phyloP scores from a whole-genome alignment of 2,329 filamentous ascomycete genomes.

The Clarireedia homoeocarpa region DNA sequence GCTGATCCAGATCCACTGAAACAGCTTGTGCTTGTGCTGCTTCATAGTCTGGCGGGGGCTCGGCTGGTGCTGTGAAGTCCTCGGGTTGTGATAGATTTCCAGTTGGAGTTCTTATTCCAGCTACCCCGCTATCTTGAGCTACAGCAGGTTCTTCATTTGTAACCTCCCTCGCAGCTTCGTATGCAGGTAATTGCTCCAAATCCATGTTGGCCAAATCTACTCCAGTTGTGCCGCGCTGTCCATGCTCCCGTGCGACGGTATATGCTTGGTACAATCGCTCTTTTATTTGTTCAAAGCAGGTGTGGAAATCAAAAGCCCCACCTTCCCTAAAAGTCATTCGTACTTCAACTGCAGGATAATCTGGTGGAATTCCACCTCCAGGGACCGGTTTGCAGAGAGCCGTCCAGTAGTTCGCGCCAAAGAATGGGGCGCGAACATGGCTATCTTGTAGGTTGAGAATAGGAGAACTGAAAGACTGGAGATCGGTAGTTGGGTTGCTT shows the following conservation, averaged over 20 bases:
- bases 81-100: conserved; percentile 10
- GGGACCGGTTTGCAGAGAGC: conserved; percentile 72
- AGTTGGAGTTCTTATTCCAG: conserved; percentile 11
- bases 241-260: conserved; percentile 63
- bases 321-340: conserved; percentile 90
- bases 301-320: conserved; percentile 87
- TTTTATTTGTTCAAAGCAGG: conserved; percentile 73
- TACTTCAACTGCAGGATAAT: conserved; percentile 66
- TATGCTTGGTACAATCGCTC: conserved; percentile 76
- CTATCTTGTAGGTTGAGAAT: conserved; percentile 83
- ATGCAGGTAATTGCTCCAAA: conserved; percentile 81
- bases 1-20: conserved; percentile 53
- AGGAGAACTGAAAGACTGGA: conserved; percentile 84
- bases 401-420: conserved; percentile 87
- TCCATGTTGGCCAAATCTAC: conserved; percentile 59
- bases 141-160: conserved; percentile 11
- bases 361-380: conserved; percentile 72
- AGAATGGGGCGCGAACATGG: conserved; percentile 80
- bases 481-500: conserved; percentile 50
- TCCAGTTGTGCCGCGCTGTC: conserved; percentile 38
- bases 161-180: conserved; percentile 49
- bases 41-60: conserved; percentile 86
- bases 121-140: conserved; percentile 19
- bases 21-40: conserved; percentile 73
- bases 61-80: conserved; percentile 43